phyloP scores from a whole-genome alignment of 257 asterid species.

The Fraxinus americana region DNA sequence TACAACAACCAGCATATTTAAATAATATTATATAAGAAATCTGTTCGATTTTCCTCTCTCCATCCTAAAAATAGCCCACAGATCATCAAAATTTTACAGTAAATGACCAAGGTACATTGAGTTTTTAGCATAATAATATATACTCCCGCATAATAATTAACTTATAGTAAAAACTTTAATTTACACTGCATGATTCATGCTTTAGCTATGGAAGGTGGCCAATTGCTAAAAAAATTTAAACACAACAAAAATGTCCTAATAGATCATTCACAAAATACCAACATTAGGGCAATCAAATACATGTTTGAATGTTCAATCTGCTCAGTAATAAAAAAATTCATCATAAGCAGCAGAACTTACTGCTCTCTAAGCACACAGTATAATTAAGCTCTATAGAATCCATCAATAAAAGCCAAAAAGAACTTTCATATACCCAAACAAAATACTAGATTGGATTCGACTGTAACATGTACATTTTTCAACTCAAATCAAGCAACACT shows the following conservation, averaged over 20 bases:
- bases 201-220: background rate
- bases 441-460: background rate
- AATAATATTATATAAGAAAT: slow-evolving; percentile 35
- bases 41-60: slow-evolving; percentile 41
- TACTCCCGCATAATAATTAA: slow-evolving; percentile 16
- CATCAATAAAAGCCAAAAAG: too few relatives aligned
- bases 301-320: too few relatives aligned
- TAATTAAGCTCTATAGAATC: too few relatives aligned
- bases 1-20: slow-evolving; percentile 1
- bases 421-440: background rate
- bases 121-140: slow-evolving; percentile 10
- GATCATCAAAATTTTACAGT: slow-evolving; percentile 26
- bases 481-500: background rate
- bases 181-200: background rate
- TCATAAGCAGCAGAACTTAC: too few relatives aligned
- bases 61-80: slow-evolving; percentile 42
- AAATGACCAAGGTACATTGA: slow-evolving; percentile 15
- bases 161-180: too few relatives aligned
- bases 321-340: too few relatives aligned
- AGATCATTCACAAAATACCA: too few relatives aligned
- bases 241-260: too few relatives aligned
- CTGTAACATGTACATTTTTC: too few relatives aligned
- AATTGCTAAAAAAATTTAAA: background rate
- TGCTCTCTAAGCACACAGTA: too few relatives aligned
- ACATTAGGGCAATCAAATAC: too few relatives aligned